Base-by-base conservation (phyloP, 2,329 filamentous ascomycete species). In the Ophiostoma pallidulum region DNA sequence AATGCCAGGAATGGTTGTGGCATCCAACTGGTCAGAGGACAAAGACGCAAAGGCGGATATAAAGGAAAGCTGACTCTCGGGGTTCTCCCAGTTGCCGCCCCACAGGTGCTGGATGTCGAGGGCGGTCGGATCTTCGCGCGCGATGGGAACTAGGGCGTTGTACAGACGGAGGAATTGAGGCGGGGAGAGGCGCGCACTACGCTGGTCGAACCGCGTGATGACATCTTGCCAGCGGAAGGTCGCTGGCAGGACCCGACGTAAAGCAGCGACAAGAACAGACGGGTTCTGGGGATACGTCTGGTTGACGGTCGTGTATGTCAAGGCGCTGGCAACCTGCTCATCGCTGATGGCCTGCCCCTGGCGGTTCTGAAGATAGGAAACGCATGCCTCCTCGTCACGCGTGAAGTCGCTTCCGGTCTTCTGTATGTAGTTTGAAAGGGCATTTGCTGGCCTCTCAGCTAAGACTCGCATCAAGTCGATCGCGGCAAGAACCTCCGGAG, bases 61-160 rank as follows among this genome's bases (percentile, higher is more conserved):
- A 62, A 97, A 96, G n/a, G 90, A 94, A 31, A 98, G 70, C 55
- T 97, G 91, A 0, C 92, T 87, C 53, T 94, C 82, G 13, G 84
- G 78, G 56, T 94, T 79, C 53, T 83, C 80, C 91, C 94, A 98
- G 52, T 78, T 72, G 58, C 90, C 90, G 50, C 90, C 90, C 90
- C 92, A 97, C 19, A 98, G 71, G 33, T 75, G 76, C 62, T 96
- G 89, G 38, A 98, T 84, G 60, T 96, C 87, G 57, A 97, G 80
- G 22, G 70, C 70, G 14, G 75, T 68, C 41, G 77, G 70, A 9
- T 70, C 65, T n/a, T 75, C 71, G 45, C 69, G 68, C 3, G 89
- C 86, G 47, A 92, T 71, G 1, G 83, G 81, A 14, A 89, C 68
- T 24, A 98, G 69, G 4, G 86, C 84, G 47, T 84, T 77, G 67